A percentile compares a stretch with the other conserved stretches of the same genome.
Conservation (phyloP, 2,329 filamentous ascomycete species). For the Colletotrichum godetiae region DNA sequence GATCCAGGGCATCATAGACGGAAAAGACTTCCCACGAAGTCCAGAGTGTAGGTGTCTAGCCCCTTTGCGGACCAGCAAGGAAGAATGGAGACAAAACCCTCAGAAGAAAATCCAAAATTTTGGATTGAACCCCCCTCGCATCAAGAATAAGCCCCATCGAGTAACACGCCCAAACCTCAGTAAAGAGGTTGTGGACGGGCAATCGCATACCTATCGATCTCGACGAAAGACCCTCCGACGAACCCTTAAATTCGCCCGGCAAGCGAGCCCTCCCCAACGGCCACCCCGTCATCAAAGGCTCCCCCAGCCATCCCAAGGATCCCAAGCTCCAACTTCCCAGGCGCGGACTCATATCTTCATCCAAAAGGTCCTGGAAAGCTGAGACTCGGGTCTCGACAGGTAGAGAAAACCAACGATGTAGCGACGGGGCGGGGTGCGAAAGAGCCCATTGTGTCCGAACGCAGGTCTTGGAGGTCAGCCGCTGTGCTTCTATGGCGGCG, state of each 20-base stretch:
- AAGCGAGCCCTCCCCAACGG: constrained; percentile 41
- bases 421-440: constrained; percentile 54
- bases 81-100: background rate
- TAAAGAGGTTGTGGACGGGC: constrained; percentile 57
- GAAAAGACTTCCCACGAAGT: constrained; percentile 55
- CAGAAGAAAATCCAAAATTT: constrained; percentile 30
- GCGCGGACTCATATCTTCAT: constrained; percentile 92
- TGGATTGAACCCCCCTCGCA: constrained; percentile 80
- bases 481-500: constrained; percentile 99
- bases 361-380: constrained; percentile 65
- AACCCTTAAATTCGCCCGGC: constrained; percentile 40
- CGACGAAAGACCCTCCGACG: constrained; percentile 83
- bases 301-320: constrained; percentile 28
- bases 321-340: constrained; percentile 41
- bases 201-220: constrained; percentile 99
- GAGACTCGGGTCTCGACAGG: constrained; percentile 14
- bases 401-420: constrained; percentile 52
- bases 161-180: constrained; percentile 74
- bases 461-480: constrained; percentile 80
- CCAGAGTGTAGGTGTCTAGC: constrained; percentile 46
- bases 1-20: constrained; percentile 39
- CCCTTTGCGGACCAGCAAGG: constrained; percentile 8
- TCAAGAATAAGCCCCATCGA: constrained; percentile 99
- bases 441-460: constrained; percentile 53
- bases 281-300: constrained; percentile 42